These are phyloP conservation scores for Litsea cubeba DNA, from an alignment of 164 flowering plant genomes.

Conservation along the genomic window DNA sequence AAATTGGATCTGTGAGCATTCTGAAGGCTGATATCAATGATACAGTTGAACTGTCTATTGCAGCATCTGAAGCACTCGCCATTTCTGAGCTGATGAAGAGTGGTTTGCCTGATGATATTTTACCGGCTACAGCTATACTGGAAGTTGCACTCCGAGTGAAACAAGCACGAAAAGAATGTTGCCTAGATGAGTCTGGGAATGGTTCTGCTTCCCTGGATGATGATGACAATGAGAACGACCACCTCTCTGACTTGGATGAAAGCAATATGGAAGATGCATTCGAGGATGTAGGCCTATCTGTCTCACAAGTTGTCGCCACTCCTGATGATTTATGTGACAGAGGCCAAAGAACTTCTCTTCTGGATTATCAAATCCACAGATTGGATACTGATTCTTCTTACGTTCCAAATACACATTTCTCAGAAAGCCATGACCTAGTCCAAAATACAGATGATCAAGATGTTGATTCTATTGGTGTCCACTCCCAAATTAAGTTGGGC, in stretches of 20 bases:
- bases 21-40: slow-evolving; percentile 30
- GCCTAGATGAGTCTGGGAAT: slow-evolving; percentile 22
- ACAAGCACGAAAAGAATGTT: slow-evolving; percentile 41
- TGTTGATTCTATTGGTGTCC: slow-evolving; percentile 9
- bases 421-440: slow-evolving; percentile 18
- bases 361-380: background rate
- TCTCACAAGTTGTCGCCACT: slow-evolving; percentile 1
- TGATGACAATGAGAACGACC: slow-evolving; percentile 24
- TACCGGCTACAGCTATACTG: slow-evolving; percentile 40
- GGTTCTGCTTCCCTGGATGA: slow-evolving; percentile 14
- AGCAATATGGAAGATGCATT: slow-evolving; percentile 54
- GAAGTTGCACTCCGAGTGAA: slow-evolving; percentile 71
- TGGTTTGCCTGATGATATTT: slow-evolving; percentile 21
- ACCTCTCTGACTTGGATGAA: slow-evolving; percentile 63
- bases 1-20: slow-evolving; percentile 5
- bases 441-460: slow-evolving; percentile 16
- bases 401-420: slow-evolving; percentile 41
- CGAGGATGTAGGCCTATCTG: slow-evolving; percentile 61
- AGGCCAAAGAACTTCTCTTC: background rate
- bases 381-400: slow-evolving; percentile 19
- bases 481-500: slow-evolving; percentile 10
- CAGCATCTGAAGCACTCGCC: slow-evolving; percentile 84
- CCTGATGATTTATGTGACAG: slow-evolving; percentile 14
- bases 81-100: slow-evolving; percentile 53
- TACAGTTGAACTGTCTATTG: slow-evolving; percentile 68